A percentile compares a stretch with the other conserved stretches of the same genome.
Evolutionary conservation across 2,329 filamentous ascomycete genomes (phyloP).

Genomic region (Phialophora expanda): DNA sequence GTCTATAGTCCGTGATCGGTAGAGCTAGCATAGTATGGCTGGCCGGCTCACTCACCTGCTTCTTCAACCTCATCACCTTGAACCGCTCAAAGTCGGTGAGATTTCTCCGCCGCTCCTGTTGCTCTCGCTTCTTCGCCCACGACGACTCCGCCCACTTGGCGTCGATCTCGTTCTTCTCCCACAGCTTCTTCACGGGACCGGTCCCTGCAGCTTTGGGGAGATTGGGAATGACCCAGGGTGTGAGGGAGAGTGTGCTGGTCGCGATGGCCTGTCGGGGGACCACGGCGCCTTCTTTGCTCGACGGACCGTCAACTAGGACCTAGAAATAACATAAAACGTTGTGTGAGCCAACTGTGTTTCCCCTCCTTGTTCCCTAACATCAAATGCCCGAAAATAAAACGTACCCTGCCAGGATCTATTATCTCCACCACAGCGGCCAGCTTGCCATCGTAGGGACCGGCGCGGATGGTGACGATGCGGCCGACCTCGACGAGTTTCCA

Average conservation of each 20-base stretch:
- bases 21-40: neutral
- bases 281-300: constrained; percentile 75
- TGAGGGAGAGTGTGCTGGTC: constrained; percentile 84
- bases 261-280: constrained; percentile 86
- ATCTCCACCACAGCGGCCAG: constrained; percentile 97
- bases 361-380: neutral
- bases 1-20: neutral
- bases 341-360: constrained; percentile 10
- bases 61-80: constrained; percentile 99
- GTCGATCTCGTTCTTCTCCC: constrained; percentile 91
- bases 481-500: constrained; percentile 99
- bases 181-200: constrained; percentile 81
- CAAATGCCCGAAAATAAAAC: constrained; percentile 53
- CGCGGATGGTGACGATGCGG: constrained; percentile 91
- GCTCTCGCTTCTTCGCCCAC: constrained; percentile 92
- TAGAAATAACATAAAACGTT: constrained; percentile 48
- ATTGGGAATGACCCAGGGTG: constrained; percentile 83
- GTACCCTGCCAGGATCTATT: constrained; percentile 99
- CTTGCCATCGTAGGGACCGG: constrained; percentile 79
- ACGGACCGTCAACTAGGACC: constrained; percentile 96
- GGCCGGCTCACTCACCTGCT: constrained; percentile 72
- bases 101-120: constrained; percentile 82
- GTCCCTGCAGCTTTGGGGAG: constrained; percentile 84
- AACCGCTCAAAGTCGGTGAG: constrained; percentile 99
- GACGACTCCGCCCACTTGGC: constrained; percentile 88